Conservation (phyloP, 139 green algal genomes). For the Volvox reticuliferus region DNA sequence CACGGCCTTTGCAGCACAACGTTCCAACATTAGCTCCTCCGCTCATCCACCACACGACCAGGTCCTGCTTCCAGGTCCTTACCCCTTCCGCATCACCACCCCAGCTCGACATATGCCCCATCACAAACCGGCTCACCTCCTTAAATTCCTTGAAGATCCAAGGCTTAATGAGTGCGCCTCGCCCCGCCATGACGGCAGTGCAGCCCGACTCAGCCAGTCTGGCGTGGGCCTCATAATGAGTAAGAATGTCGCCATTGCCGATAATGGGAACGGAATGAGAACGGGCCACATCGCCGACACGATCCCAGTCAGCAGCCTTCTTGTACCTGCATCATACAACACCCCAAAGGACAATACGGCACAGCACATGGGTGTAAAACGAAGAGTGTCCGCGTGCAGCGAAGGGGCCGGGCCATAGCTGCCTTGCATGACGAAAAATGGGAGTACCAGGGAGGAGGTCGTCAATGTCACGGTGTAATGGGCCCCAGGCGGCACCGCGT, state of each 20-base stretch:
- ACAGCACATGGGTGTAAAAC: no score
- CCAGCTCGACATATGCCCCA: not conserved
- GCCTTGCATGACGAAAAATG: no score
- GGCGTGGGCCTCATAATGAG: constrained; percentile 80
- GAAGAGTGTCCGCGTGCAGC: no score
- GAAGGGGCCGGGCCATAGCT: no score
- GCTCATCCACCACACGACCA: no score
- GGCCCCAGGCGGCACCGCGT: no score
- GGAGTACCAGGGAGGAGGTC: no score
- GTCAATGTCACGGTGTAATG: no score
- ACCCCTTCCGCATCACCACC: not conserved
- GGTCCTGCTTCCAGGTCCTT: no score
- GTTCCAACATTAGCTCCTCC: no score
- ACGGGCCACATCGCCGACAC: constrained; percentile 67
- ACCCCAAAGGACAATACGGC: no score
- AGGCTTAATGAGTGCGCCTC: constrained; percentile 86
- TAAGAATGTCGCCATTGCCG: constrained; percentile 95
- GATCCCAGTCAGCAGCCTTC: constrained; percentile 81
- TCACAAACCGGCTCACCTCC: constrained; percentile 55
- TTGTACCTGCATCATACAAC: constrained; percentile 74
- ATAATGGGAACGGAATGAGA: constrained; percentile 75
- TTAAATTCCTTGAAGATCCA: constrained; percentile 88
- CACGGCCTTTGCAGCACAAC: no score
- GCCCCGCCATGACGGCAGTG: constrained; percentile 72
- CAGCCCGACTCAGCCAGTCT: not conserved